A percentile compares a stretch with the other conserved stretches of the same genome.
phyloP scores from a whole-genome alignment of 495 filamentous ascomycete species.

The Aspergillus affinis region DNA sequence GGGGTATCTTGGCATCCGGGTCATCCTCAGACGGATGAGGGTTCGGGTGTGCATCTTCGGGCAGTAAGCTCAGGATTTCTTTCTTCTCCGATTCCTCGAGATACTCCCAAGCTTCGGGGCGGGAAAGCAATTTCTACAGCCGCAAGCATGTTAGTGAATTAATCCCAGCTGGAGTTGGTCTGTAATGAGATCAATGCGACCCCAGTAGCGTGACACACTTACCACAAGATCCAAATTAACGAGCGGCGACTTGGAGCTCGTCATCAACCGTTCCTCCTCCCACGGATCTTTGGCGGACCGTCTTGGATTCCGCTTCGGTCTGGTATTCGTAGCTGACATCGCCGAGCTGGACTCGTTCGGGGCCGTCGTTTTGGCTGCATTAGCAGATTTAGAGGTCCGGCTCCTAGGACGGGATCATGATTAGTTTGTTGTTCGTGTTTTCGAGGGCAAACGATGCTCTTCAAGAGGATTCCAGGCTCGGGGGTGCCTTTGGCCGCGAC shows the following conservation, averaged over 20 bases:
- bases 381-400: slow-evolving; percentile 14
- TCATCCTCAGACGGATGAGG: slow-evolving; percentile 34
- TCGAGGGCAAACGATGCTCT: neutral
- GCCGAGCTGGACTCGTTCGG: slow-evolving; percentile 20
- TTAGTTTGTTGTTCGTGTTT: slow-evolving; percentile 1
- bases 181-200: neutral
- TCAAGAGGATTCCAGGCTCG: neutral
- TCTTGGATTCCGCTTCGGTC: slow-evolving; percentile 36
- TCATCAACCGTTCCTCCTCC: slow-evolving; percentile 53
- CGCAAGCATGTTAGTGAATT: neutral
- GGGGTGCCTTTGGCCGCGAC: neutral
- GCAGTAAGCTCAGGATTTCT: slow-evolving; percentile 56
- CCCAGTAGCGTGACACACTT: slow-evolving; percentile 24
- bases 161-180: neutral
- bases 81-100: slow-evolving; percentile 56
- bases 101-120: slow-evolving; percentile 56
- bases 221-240: slow-evolving; percentile 57
- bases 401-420: slow-evolving; percentile 24
- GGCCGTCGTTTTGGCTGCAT: slow-evolving; percentile 24
- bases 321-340: slow-evolving; percentile 25
- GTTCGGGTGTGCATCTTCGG: slow-evolving; percentile 44
- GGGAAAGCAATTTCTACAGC: slow-evolving; percentile 55
- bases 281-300: slow-evolving; percentile 37
- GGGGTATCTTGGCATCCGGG: slow-evolving; percentile 33
- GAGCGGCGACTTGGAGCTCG: slow-evolving; percentile 55